Percentiles rank a stretch among this genome's conserved stretches.
Evolutionary conservation across 192 early-diverging fungal genomes (phyloP).

Genomic region (Coemansia aciculifera): DNA sequence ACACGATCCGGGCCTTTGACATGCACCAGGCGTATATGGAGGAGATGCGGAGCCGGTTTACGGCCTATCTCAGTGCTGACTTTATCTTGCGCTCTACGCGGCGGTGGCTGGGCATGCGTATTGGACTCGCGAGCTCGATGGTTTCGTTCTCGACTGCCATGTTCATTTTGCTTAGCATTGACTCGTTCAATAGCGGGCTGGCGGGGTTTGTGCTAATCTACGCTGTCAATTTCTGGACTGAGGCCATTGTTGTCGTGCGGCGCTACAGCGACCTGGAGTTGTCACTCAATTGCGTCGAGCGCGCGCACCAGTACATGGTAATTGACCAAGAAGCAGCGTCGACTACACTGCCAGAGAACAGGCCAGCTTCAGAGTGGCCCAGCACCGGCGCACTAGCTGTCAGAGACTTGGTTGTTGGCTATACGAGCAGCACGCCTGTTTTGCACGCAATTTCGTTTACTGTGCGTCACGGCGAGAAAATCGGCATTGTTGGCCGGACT

Average conservation of each 20-base stretch:
- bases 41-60: constrained; percentile 57
- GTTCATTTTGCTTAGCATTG: constrained; percentile 57
- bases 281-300: constrained; percentile 76
- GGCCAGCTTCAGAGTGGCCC: constrained; percentile 57
- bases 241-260: constrained; percentile 71
- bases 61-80: constrained; percentile 78
- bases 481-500: constrained; percentile 88
- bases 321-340: constrained; percentile 72
- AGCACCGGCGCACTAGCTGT: constrained; percentile 67
- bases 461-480: constrained; percentile 68
- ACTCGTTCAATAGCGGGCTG: constrained; percentile 69
- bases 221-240: constrained; percentile 72
- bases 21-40: constrained; percentile 66
- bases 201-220: constrained; percentile 82
- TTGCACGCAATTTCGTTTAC: constrained; percentile 73
- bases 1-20: constrained; percentile 78
- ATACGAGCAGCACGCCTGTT: constrained; percentile 55
- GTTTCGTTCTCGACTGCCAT: constrained; percentile 69
- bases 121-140: constrained; percentile 69
- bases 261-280: constrained; percentile 74
- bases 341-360: constrained; percentile 47
- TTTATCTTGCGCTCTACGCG: constrained; percentile 77
- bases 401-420: constrained; percentile 64
- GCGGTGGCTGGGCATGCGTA: constrained; percentile 75
- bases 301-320: constrained; percentile 71